Conservation (phyloP, 768 basidiomycete species). For the Tricholoma terreum region DNA sequence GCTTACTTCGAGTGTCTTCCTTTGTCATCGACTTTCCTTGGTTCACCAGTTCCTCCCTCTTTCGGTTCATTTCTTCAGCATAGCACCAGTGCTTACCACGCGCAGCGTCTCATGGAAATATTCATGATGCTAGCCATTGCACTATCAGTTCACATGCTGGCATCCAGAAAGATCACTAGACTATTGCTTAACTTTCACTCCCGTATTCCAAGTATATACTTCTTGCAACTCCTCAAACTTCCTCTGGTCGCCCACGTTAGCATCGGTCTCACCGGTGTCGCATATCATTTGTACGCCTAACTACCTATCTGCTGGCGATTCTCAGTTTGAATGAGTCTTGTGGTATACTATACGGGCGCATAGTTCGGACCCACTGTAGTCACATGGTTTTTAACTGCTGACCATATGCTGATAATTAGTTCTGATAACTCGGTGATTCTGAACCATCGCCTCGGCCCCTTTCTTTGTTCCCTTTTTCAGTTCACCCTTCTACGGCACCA, state of each 20-base stretch:
- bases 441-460: constrained; percentile 72
- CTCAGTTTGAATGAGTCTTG: constrained; percentile 38
- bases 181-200: constrained; percentile 57
- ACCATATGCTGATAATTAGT: constrained; percentile 40
- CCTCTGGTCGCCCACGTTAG: constrained; percentile 42
- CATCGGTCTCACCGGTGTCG: constrained; percentile 64
- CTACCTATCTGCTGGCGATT: neutral
- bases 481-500: constrained; percentile 50
- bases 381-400: constrained; percentile 48
- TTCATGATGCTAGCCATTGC: constrained; percentile 61
- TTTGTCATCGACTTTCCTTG: constrained; percentile 11
- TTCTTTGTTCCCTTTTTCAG: constrained; percentile 60
- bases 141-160: constrained; percentile 68
- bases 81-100: constrained; percentile 40
- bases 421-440: constrained; percentile 1
- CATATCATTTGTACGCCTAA: constrained; percentile 51
- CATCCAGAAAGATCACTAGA: constrained; percentile 62
- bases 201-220: constrained; percentile 33
- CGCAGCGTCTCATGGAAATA: constrained; percentile 70
- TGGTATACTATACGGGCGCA: constrained; percentile 62
- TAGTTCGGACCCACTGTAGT: constrained; percentile 69
- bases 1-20: constrained; percentile 51
- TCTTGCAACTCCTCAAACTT: neutral
- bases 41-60: neutral
- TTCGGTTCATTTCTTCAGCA: constrained; percentile 45